These are phyloP conservation scores for Linnemannia hyalina DNA, from an alignment of 192 early-diverging fungal species.

Conservation along the genomic window DNA sequence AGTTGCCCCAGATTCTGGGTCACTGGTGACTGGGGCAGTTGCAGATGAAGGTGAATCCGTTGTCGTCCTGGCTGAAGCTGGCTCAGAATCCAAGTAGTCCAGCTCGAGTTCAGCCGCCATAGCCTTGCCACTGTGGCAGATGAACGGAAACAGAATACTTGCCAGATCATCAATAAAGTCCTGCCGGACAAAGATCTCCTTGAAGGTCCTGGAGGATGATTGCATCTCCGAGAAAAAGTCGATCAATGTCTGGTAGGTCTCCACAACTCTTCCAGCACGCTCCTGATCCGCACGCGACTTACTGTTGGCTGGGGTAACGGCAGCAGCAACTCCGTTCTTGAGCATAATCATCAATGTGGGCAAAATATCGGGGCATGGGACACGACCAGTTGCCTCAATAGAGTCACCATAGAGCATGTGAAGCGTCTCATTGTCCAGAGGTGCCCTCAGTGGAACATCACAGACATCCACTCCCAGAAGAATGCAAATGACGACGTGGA, in stretches of 20 bases:
- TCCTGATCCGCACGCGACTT: conserved; percentile 33
- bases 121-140: conserved; percentile 58
- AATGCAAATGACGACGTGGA: conserved; percentile 66
- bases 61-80: conserved; percentile 18
- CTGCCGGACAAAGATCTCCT: conserved; percentile 60
- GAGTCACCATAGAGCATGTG: conserved; percentile 56
- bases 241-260: conserved; percentile 59
- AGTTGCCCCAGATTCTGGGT: neutral
- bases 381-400: conserved; percentile 23
- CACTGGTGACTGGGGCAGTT: neutral
- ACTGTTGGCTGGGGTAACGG: conserved; percentile 24
- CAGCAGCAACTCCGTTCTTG: conserved; percentile 57
- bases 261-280: conserved; percentile 42
- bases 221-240: conserved; percentile 65
- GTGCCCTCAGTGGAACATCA: conserved; percentile 60
- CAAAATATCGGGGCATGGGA: conserved; percentile 62
- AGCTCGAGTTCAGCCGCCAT: conserved; percentile 62
- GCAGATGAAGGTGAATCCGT: conserved; percentile 10
- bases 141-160: conserved; percentile 66
- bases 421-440: conserved; percentile 65
- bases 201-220: conserved; percentile 61
- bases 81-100: conserved; percentile 57
- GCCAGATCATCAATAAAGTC: conserved; percentile 69
- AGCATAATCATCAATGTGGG: conserved; percentile 63
- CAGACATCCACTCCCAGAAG: conserved; percentile 68